phyloP scores from a whole-genome alignment of 306 rosid species.

The Hippophae gyantsensis region DNA sequence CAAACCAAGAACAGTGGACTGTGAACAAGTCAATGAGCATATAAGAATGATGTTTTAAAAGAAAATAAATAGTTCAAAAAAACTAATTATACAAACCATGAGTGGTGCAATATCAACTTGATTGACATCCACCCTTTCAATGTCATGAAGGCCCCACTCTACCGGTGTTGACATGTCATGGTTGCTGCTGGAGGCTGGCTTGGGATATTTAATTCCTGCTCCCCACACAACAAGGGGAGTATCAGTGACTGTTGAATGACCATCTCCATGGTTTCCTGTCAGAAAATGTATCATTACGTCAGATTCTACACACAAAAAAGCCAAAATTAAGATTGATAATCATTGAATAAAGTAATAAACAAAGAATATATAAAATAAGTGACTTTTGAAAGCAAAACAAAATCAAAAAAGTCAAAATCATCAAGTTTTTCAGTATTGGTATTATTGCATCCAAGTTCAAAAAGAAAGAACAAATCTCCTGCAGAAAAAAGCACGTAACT shows the following conservation, averaged over 20 bases:
- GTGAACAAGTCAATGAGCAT: slow-evolving; percentile 27
- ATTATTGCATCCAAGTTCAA: no score
- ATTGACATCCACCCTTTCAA: slow-evolving; percentile 90
- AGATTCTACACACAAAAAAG: slow-evolving; percentile 12
- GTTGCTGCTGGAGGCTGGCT: slow-evolving; percentile 56
- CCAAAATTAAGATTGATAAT: slow-evolving; percentile 1
- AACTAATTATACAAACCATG: slow-evolving; percentile 43
- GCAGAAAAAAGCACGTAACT: no score
- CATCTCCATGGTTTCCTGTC: slow-evolving; percentile 90
- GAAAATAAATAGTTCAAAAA: slow-evolving; percentile 4
- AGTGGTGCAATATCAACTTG: slow-evolving; percentile 92
- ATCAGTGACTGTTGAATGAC: slow-evolving; percentile 87
- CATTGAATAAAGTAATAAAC: neutral
- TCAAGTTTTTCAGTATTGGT: no score
- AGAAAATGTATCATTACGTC: slow-evolving; percentile 15
- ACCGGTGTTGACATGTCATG: slow-evolving; percentile 70
- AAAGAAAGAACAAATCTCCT: no score
- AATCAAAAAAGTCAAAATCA: no score
- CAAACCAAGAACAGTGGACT: slow-evolving; percentile 81
- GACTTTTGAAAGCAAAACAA: no score
- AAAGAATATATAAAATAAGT: no score
- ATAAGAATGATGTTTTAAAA: slow-evolving; percentile 21
- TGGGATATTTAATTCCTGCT: slow-evolving; percentile 76
- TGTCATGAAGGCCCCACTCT: slow-evolving; percentile 73
- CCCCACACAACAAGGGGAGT: slow-evolving; percentile 97